These are phyloP conservation scores for Stagonosporopsis cucurbitacearum DNA, from an alignment of 2,329 filamentous ascomycete genomes.

Conservation along the genomic window DNA sequence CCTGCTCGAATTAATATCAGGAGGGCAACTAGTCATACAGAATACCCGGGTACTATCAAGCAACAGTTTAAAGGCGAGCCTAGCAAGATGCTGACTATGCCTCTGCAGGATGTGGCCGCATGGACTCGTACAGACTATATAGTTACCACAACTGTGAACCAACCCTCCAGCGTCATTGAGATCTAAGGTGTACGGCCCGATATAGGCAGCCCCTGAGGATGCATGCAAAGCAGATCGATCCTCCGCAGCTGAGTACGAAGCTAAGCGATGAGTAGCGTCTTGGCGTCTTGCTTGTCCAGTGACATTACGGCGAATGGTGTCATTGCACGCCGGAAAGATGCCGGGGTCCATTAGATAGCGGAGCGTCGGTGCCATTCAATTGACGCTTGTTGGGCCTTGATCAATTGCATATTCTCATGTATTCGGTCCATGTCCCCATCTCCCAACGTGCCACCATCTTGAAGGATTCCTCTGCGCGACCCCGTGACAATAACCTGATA, in stretches of 20 bases:
- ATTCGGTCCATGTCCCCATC: not conserved
- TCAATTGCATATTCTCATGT: constrained; percentile 4
- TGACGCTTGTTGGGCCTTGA: constrained; percentile 9
- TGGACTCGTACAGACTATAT: too few species aligned
- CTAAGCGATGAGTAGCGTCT: constrained; percentile 12
- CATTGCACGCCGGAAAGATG: constrained; percentile 17
- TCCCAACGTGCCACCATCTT: not conserved
- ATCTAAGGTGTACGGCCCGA: too few species aligned
- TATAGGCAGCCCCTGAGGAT: not conserved
- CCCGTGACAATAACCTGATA: not conserved
- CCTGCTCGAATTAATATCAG: not conserved
- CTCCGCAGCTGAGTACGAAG: constrained; percentile 1
- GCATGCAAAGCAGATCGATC: not conserved
- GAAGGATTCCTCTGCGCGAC: not conserved
- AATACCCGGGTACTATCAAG: not conserved
- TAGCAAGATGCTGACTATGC: constrained; percentile 2
- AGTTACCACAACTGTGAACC: too few species aligned
- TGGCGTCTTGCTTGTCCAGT: constrained; percentile 5
- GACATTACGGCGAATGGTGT: constrained; percentile 8
- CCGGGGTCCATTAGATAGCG: constrained; percentile 15
- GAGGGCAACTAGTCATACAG: not conserved
- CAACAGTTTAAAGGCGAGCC: not conserved
- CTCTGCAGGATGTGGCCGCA: too few species aligned
- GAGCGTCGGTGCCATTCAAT: constrained; percentile 20
- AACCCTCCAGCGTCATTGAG: too few species aligned